Base-by-base conservation (phyloP, 1,139 yeast species). In the Magnusiomyces tetraspermus region DNA sequence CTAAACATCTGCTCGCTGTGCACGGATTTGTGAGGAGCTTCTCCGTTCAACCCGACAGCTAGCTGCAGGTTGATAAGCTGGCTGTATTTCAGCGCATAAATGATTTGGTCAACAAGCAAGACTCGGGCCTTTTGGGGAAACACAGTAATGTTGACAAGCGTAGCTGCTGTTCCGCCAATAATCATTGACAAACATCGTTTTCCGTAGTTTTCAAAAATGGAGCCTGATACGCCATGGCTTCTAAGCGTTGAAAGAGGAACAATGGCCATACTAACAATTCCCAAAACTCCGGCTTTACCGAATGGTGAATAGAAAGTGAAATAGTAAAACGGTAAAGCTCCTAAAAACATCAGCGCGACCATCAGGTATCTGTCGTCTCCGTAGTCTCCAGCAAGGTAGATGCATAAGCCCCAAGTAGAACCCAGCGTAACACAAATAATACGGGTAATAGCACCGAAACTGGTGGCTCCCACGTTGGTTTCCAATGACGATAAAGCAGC, bases 391-490 rank as follows among this genome's bases (percentile, higher is more conserved):
- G 78, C 72, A 21, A 70, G 72, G 58, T 74, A 76, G 0, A 77
- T 30, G 1, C 74, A 60, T 53, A 73, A 71, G 0, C 76, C 79
- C 78, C 78, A 75, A 0, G 76, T 70, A 2, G 79, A 71, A 17
- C 80, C 80, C 6, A 65, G 48, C 2, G 73, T 61, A 6, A 76
- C 73, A 22, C 79, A 79, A 19, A 75, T 70, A 2, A 73, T 72
- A 58, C 80, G 69, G 1, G 74, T 59, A 48, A 76, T 67, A 55
- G 74, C 73, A 4, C 73, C 74, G 64, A 71, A 73, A 47, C 74
- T 69, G 0, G 80, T 75, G n/a, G 74, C 75, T 6, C 80, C 80
- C 21, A 76, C 71, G 6, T 77, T 74, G 0, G 78, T 76, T 55
- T 76, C 80, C 23, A 76, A 55, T 21, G 75, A 76, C 48, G 76